Evolutionary conservation across 805 yeast genomes (phyloP), one percentile per base, ranked within the genome.

Genomic region (Yarrowia phangngaensis): DNA sequence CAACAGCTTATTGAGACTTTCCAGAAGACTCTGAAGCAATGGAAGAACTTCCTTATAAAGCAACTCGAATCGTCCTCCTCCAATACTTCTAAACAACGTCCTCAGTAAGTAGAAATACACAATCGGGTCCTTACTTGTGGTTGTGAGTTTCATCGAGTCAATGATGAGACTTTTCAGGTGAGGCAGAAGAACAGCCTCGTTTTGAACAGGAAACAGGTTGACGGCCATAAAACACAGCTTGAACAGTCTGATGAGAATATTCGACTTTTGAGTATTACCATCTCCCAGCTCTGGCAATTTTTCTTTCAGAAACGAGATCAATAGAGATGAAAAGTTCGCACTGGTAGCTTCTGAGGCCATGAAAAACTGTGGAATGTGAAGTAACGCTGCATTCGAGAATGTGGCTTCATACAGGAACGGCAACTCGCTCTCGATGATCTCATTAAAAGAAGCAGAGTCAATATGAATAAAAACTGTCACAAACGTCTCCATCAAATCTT

Each of bases 161-260:
- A 92, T 68, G 24, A 92, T 88, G 58, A 94, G 70, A 52, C 83
- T 80, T 60, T 85, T 83, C 59, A 92, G 72, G 60, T 92, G 95
- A 1, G 97, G 97, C 33, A 89, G 69, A 7, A 92, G 73, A 5
- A 92, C 95, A 51, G 78, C 71, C 65, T 94, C 98, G 61, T 92
- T 94, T 3, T 83, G 77, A 0, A 63, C 54, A 0, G 97, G 97
- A 62, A 88, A 90, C 41, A 90, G 69, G 58, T 87, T 90, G 3
- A 92, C 97, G 3, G 96, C 88, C 95, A 90, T 87, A 65, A 92
- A 90, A 57, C 95, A 87, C 29, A 92, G 70, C 64, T 89, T 90
- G 76, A 88, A 92, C 31, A 94, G 69, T 51, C 97, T 71, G 16
- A 88, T 84, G 55, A 92, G 67, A 49, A 92, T 82, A 58, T 84